Evolutionary conservation across 1,139 yeast species (phyloP).

Genomic region (Spathaspora sp.): DNA sequence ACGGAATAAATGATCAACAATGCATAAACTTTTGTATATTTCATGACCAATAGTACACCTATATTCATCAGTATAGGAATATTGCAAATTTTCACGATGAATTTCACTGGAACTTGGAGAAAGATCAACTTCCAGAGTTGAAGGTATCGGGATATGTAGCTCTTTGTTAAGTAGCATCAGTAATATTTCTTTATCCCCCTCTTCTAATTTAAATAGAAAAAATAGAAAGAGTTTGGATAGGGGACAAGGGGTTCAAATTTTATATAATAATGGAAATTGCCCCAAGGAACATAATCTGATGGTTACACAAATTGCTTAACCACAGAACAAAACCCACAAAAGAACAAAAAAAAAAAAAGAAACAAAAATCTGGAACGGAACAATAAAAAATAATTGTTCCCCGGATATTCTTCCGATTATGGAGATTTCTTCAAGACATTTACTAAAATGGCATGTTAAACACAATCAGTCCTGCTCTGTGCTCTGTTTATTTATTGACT

Average conservation of each 20-base stretch:
- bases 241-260: background rate
- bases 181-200: background rate
- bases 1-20: conserved; percentile 13
- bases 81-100: background rate
- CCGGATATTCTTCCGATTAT: background rate
- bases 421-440: no score
- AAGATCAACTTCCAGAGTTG: background rate
- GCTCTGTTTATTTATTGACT: no score
- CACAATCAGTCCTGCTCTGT: no score
- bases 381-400: background rate
- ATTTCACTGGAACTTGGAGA: background rate
- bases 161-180: background rate
- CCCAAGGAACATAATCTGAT: background rate
- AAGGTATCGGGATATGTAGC: background rate
- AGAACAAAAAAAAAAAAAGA: background rate
- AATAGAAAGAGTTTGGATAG: background rate
- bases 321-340: no score
- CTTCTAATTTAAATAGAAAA: no score
- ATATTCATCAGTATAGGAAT: background rate
- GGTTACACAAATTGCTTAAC: background rate
- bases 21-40: conserved; percentile 11
- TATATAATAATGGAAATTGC: background rate
- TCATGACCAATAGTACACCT: conserved; percentile 9
- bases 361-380: background rate
- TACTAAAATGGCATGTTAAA: no score